These are phyloP conservation scores for Scytalidium sp. DNA, from an alignment of 2,329 filamentous ascomycete genomes.

Conservation along the genomic window DNA sequence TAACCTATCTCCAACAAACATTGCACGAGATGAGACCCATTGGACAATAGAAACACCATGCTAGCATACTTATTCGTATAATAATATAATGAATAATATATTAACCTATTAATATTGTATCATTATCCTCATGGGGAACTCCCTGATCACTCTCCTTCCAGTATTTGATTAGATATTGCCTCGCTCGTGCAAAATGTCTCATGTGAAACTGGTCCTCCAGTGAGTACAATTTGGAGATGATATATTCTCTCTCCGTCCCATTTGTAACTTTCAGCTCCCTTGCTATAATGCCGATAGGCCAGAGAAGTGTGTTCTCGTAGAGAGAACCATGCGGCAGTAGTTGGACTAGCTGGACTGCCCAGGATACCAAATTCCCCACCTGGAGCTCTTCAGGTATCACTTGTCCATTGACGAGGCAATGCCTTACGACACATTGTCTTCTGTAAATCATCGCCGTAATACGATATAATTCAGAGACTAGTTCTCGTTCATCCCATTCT, in stretches of 20 bases:
- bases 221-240: background rate
- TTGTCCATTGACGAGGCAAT: background rate
- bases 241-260: background rate
- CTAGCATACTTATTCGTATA: too few relatives aligned
- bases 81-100: too few relatives aligned
- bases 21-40: slow-evolving; percentile 40
- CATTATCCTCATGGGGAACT: background rate
- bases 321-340: background rate
- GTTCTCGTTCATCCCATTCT: background rate
- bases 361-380: background rate
- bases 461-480: background rate
- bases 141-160: background rate
- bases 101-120: background rate
- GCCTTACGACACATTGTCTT: background rate
- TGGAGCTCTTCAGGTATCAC: background rate
- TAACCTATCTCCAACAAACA: slow-evolving; percentile 27
- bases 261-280: background rate
- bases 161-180: background rate
- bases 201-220: background rate
- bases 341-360: slow-evolving; percentile 1
- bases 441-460: background rate
- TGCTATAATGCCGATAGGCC: background rate
- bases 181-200: background rate
- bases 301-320: background rate
- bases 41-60: slow-evolving; percentile 20